Evolutionary conservation across 129 eudicot genomes (phyloP), one percentile per base, ranked within the genome.

Genomic region (Escallonia rubra): DNA sequence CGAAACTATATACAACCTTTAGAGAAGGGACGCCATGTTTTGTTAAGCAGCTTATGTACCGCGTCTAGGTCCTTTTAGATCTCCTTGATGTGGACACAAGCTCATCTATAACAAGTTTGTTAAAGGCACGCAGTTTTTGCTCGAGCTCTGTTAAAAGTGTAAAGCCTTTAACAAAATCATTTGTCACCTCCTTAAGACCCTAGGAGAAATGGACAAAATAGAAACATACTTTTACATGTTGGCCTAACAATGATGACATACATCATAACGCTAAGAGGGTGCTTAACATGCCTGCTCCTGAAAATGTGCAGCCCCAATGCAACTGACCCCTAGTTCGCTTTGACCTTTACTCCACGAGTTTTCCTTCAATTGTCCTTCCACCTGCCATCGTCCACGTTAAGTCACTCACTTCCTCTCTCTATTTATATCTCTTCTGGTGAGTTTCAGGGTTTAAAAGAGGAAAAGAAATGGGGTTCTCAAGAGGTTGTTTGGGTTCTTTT

Each of bases 341-440:
- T 59, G 57, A 23, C 47, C 42, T 14, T 38, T 52, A 41, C 39
- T 61, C 10, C 12, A 10, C 51, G 43, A 34, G 13, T 40, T 3
- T 15, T 67, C 76, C 47, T 74, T 74, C 68, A 79, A 79, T 79
- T 63, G 74, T 65, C 65, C 77, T 23, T 23, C 41, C 57, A 12
- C 58, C 75, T 9, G 40, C 57, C 65, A 67, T 10, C 61, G 47
- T 44, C 63, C 51, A 44, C 63, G 3, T 42, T 47, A 51, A 41
- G 66, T 59, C 65, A 12, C 23, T 66, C 68, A 7, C 59, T 42
- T 42, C 63, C n/a, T 53, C n/a, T 43, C 62, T 55, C 70, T 23
- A 23, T 23, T 0, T 23, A 23, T 23, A 41, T 41, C 50, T 52
- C 65, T 42, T 41, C 9, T 12, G 46, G 7, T 40, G 4, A 41